A percentile compares a stretch with the other conserved stretches of the same genome.
Conservation (phyloP, 106 monocot species). For the Platanthera guangdongensis region DNA sequence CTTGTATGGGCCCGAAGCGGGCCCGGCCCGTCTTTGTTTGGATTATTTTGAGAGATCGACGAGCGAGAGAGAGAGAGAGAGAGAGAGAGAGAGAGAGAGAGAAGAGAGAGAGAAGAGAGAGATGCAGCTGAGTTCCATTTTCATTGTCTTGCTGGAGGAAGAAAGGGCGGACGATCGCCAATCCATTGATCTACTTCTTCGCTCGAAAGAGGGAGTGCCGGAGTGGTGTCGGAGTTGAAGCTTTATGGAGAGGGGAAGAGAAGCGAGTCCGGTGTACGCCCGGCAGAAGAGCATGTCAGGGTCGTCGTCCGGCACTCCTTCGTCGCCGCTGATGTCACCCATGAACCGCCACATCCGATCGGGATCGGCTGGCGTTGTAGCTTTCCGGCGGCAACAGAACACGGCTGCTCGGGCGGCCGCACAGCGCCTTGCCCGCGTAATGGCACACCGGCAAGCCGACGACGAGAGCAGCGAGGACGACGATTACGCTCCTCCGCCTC, state of each 20-base stretch:
- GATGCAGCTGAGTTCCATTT: too few species aligned
- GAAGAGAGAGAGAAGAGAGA: too few species aligned
- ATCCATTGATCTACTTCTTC: background rate
- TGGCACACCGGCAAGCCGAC: conserved; percentile 27
- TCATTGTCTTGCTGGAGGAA: background rate
- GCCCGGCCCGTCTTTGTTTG: background rate
- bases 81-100: too few species aligned
- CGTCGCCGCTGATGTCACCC: conserved; percentile 32
- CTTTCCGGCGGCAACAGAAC: conserved; percentile 38
- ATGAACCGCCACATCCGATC: conserved; percentile 37
- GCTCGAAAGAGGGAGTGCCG: background rate
- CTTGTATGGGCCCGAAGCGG: background rate
- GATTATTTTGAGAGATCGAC: background rate
- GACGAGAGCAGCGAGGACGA: conserved; percentile 19
- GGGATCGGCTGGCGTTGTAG: conserved; percentile 23
- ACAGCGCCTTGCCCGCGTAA: conserved; percentile 45
- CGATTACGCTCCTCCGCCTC: conserved; percentile 2
- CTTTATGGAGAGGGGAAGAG: background rate
- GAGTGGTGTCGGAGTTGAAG: background rate
- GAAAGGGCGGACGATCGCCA: background rate
- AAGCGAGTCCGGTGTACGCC: background rate
- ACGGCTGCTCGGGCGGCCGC: conserved; percentile 44
- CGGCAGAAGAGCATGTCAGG: conserved; percentile 15
- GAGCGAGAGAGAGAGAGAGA: too few species aligned
- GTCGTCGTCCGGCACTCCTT: conserved; percentile 5